Percentiles rank a stretch among this genome's conserved stretches.
Evolutionary conservation across 2,329 filamentous ascomycete species (phyloP).

Genomic region (Didymella pomorum): DNA sequence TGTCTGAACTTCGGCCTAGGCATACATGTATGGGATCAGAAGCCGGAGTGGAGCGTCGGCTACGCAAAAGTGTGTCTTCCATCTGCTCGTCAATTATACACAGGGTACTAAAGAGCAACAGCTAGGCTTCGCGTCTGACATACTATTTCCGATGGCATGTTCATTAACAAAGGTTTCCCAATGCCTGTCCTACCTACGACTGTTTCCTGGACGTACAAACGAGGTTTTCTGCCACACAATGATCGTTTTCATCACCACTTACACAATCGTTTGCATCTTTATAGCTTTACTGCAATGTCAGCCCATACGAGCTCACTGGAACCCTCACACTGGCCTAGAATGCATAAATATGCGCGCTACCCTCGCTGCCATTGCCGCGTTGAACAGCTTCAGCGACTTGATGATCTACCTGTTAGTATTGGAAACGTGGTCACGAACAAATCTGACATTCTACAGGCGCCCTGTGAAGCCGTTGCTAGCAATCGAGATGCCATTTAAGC

Average conservation of each 20-base stretch:
- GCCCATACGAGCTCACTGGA: conserved; percentile 37
- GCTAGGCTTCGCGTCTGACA: conserved; percentile 34
- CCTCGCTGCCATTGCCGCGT: conserved; percentile 36
- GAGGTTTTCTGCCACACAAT: conserved; percentile 34
- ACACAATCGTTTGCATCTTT: conserved; percentile 31
- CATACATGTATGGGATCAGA: conserved; percentile 41
- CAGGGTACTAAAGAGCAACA: conserved; percentile 1
- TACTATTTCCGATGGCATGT: conserved; percentile 35
- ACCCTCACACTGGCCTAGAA: conserved; percentile 20
- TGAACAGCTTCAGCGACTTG: conserved; percentile 44
- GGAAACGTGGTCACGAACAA: no score
- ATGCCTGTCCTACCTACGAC: conserved; percentile 40
- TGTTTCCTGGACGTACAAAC: conserved; percentile 36
- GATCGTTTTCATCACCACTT: conserved; percentile 30
- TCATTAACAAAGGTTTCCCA: conserved; percentile 41
- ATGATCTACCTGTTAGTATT: conserved; percentile 37
- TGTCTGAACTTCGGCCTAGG: conserved; percentile 34
- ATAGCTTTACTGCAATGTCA: conserved; percentile 37
- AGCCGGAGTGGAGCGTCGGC: conserved; percentile 30
- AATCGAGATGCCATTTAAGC: conserved; percentile 38
- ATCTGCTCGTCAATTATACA: no score
- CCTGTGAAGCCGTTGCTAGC: conserved; percentile 40
- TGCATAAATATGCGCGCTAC: conserved; percentile 40
- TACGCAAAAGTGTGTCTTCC: conserved; percentile 33
- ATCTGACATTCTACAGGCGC: conserved; percentile 24